phyloP scores from a whole-genome alignment of 352 stramenopile species.

The Globisporangium alternatum region DNA sequence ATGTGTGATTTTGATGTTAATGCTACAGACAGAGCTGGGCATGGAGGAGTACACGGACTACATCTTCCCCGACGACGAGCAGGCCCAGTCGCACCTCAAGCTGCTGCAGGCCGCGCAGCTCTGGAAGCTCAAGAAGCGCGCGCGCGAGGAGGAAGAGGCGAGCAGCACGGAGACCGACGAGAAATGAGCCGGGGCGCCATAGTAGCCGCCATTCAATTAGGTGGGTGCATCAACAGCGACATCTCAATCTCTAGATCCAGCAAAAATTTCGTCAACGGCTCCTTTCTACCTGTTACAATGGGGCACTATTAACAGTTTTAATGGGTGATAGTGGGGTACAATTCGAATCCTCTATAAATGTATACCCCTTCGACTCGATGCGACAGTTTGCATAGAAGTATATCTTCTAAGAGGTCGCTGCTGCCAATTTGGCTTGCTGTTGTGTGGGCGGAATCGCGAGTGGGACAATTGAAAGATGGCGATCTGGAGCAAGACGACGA shows the following conservation, averaged over 20 bases:
- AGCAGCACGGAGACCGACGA: conserved; percentile 6
- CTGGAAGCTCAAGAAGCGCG: conserved; percentile 93
- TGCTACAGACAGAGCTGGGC: conserved; percentile 73
- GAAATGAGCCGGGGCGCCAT: neutral
- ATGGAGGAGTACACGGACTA: conserved; percentile 99
- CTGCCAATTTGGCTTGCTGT: neutral
- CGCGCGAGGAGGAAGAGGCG: conserved; percentile 39
- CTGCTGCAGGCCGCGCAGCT: conserved; percentile 96
- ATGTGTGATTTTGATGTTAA: conserved; percentile 4
- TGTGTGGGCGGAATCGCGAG: neutral
- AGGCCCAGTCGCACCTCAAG: conserved; percentile 94
- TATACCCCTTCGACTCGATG: conserved; percentile 4
- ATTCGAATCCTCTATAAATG: neutral
- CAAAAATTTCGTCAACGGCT: neutral
- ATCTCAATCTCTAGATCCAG: too few species aligned
- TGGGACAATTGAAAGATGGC: conserved; percentile 7
- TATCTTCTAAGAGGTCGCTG: neutral
- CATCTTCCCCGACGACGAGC: conserved; percentile 98
- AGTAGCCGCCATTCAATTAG: neutral
- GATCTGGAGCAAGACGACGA: conserved; percentile 5
- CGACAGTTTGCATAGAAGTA: conserved; percentile 1
- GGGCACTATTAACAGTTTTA: neutral
- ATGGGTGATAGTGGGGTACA: neutral
- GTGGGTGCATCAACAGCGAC: too few species aligned
- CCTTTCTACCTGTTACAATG: conserved; percentile 3